phyloP scores from a whole-genome alignment of 208 protist genomes.

The Leishmania tarentolae region DNA sequence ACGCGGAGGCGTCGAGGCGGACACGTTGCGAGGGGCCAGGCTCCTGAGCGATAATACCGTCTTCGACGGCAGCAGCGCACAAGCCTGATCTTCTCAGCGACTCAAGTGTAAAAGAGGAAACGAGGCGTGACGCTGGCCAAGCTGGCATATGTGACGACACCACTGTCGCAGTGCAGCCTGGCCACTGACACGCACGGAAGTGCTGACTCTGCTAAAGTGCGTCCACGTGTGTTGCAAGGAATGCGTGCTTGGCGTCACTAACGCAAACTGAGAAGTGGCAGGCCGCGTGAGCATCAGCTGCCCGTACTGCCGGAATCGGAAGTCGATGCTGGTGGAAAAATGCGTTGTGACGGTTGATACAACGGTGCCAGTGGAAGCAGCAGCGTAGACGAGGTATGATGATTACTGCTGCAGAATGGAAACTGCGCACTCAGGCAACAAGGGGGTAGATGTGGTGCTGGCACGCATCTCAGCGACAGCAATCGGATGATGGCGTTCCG shows the following conservation, averaged over 20 bases:
- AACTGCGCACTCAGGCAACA: background rate
- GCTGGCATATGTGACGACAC: constrained; percentile 37
- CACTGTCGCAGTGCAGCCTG: constrained; percentile 44
- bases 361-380: background rate
- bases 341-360: constrained; percentile 14
- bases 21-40: constrained; percentile 1
- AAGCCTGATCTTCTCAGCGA: background rate
- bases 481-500: constrained; percentile 43
- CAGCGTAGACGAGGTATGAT: no score
- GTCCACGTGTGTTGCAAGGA: constrained; percentile 68
- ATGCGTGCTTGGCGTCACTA: constrained; percentile 47
- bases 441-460: constrained; percentile 21
- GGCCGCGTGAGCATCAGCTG: constrained; percentile 39
- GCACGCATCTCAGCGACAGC: constrained; percentile 37
- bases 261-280: constrained; percentile 28
- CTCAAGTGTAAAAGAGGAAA: constrained; percentile 33
- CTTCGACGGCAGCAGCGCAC: constrained; percentile 1
- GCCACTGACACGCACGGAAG: constrained; percentile 53
- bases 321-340: constrained; percentile 34
- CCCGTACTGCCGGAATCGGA: constrained; percentile 47
- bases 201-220: constrained; percentile 52
- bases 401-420: background rate
- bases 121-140: constrained; percentile 29
- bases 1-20: constrained; percentile 16
- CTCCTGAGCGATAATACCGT: background rate